Evolutionary conservation across 495 filamentous ascomycete species (phyloP).

Genomic region (Aspergillus cristatus): DNA sequence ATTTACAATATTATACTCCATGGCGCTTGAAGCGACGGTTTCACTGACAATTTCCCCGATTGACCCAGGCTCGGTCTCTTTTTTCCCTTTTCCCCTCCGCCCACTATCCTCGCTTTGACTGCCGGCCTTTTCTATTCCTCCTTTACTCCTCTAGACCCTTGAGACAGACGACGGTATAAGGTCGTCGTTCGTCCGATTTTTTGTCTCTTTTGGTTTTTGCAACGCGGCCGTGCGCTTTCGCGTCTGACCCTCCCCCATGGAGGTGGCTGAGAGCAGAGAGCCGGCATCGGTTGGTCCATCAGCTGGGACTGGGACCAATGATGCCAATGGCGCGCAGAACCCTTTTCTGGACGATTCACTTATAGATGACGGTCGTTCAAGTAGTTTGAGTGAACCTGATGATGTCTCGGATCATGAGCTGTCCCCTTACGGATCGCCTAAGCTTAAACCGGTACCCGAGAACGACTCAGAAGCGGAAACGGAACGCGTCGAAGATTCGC

Average conservation of each 20-base stretch:
- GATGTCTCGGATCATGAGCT: constrained; percentile 57
- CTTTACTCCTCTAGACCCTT: constrained; percentile 13
- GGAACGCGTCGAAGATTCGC: constrained; percentile 88
- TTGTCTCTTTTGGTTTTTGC: too few relatives aligned
- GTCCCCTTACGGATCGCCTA: constrained; percentile 45
- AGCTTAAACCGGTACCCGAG: constrained; percentile 34
- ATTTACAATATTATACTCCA: neutral
- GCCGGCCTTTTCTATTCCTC: constrained; percentile 5
- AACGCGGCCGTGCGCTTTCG: constrained; percentile 1
- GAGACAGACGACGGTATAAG: constrained; percentile 9
- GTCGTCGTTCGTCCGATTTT: too few relatives aligned
- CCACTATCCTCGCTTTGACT: constrained; percentile 2
- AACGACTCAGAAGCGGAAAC: constrained; percentile 98
- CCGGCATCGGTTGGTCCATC: constrained; percentile 25
- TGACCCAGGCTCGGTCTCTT: constrained; percentile 2
- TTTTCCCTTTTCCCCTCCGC: neutral
- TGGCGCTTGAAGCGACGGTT: neutral
- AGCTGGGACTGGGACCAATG: constrained; percentile 22
- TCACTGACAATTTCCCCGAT: constrained; percentile 2
- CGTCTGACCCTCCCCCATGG: constrained; percentile 21
- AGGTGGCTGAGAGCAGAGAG: constrained; percentile 35
- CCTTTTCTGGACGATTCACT: constrained; percentile 29
- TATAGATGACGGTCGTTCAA: constrained; percentile 44
- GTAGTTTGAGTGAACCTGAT: constrained; percentile 88
- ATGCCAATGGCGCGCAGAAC: constrained; percentile 33